These are phyloP conservation scores for Colletotrichum somersetense DNA, from an alignment of 2,329 filamentous ascomycete genomes.

Conservation along the genomic window DNA sequence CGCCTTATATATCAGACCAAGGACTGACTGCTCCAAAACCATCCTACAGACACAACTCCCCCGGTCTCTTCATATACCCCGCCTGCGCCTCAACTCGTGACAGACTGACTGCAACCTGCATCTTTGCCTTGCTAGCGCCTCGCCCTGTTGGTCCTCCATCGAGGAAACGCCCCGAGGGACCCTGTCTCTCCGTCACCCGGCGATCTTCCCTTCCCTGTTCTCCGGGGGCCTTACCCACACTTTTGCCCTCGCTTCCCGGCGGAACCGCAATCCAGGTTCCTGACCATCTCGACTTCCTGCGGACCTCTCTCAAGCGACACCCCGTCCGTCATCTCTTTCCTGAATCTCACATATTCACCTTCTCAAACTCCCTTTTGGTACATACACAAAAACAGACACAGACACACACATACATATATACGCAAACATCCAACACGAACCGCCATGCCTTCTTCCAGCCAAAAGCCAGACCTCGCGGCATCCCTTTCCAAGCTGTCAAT, in stretches of 20 bases:
- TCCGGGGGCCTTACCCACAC: slow-evolving; percentile 13
- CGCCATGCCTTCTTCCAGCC: slow-evolving; percentile 42
- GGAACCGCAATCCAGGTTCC: slow-evolving; percentile 18
- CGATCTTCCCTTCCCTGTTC: slow-evolving; percentile 29
- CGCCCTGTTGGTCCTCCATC: slow-evolving; percentile 29
- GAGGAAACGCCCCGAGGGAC: slow-evolving; percentile 9
- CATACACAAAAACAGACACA: neutral
- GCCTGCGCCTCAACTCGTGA: neutral
- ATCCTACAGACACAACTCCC: neutral
- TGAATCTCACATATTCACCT: neutral
- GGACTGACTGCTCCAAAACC: neutral
- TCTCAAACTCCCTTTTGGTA: neutral
- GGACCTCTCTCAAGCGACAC: slow-evolving; percentile 11
- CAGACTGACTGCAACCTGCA: slow-evolving; percentile 22
- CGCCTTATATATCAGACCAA: no score
- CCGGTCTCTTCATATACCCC: neutral
- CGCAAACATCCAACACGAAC: neutral
- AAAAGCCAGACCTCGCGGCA: slow-evolving; percentile 46
- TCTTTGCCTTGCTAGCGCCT: slow-evolving; percentile 21
- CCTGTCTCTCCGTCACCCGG: slow-evolving; percentile 7
- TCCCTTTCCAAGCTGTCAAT: slow-evolving; percentile 52
- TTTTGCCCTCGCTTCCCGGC: slow-evolving; percentile 32
- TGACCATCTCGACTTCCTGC: slow-evolving; percentile 7
- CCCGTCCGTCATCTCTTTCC: slow-evolving; percentile 8
- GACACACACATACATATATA: neutral